These are phyloP conservation scores for Fusarium proliferatum DNA, from an alignment of 2,329 filamentous ascomycete genomes.

Conservation along the genomic window DNA sequence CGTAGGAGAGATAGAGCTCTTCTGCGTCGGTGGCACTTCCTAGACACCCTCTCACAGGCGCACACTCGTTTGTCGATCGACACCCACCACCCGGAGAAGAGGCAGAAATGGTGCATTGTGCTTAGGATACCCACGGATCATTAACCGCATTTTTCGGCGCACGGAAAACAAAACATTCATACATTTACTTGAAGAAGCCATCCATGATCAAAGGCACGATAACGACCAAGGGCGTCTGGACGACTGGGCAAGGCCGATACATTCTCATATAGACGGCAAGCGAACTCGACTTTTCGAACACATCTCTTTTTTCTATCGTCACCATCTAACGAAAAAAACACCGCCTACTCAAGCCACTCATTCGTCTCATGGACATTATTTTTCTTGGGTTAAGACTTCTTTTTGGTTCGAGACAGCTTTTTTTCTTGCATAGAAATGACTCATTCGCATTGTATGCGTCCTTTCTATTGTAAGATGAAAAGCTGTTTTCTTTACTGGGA, in stretches of 20 bases:
- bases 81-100: constrained; percentile 19
- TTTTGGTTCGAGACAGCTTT: constrained; percentile 21
- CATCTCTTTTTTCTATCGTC: constrained; percentile 30
- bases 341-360: constrained; percentile 34
- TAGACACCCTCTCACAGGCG: constrained; percentile 19
- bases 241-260: constrained; percentile 34
- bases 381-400: constrained; percentile 32
- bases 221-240: constrained; percentile 42
- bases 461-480: not conserved
- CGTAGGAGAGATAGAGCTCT: constrained; percentile 90
- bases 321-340: constrained; percentile 24
- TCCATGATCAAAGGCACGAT: constrained; percentile 41
- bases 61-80: constrained; percentile 15
- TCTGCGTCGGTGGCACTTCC: constrained; percentile 70
- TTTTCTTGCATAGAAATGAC: constrained; percentile 15
- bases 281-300: constrained; percentile 41
- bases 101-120: constrained; percentile 41
- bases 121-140: constrained; percentile 46
- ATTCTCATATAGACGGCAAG: constrained; percentile 49
- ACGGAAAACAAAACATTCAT: constrained; percentile 44
- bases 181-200: constrained; percentile 41
- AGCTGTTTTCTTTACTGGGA: constrained; percentile 16
- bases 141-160: constrained; percentile 49
- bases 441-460: constrained; percentile 1
- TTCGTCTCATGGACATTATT: constrained; percentile 24